Evolutionary conservation across 306 rosid species (phyloP).

Genomic region (Quercus suber): DNA sequence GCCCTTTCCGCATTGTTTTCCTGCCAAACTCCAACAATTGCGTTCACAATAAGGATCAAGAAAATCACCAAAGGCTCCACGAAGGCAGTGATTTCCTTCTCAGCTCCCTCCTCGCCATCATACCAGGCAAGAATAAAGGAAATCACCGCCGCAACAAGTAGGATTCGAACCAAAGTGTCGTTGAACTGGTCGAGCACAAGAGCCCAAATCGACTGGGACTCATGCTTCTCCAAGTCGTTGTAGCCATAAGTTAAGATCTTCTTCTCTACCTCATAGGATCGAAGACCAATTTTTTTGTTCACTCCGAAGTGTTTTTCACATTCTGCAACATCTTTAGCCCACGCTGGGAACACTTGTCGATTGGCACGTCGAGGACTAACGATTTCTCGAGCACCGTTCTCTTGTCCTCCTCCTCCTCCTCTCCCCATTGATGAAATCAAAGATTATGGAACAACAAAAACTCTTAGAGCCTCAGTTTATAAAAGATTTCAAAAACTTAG

Average conservation of each 20-base stretch:
- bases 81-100: slow-evolving; percentile 52
- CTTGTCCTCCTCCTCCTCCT: slow-evolving; percentile 57
- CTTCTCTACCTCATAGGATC: slow-evolving; percentile 43
- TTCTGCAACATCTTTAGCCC: slow-evolving; percentile 65
- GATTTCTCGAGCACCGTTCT: slow-evolving; percentile 38
- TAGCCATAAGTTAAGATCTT: slow-evolving; percentile 53
- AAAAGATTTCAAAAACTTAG: no score
- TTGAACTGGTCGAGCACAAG: slow-evolving; percentile 77
- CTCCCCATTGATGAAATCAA: slow-evolving; percentile 41
- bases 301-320: slow-evolving; percentile 68
- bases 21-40: slow-evolving; percentile 88
- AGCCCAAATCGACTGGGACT: slow-evolving; percentile 65
- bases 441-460: no score
- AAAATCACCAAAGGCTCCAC: slow-evolving; percentile 61
- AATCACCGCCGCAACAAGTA: slow-evolving; percentile 78
- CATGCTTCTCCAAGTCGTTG: slow-evolving; percentile 87
- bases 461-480: no score
- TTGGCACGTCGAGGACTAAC: slow-evolving; percentile 24
- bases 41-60: slow-evolving; percentile 52
- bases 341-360: slow-evolving; percentile 46
- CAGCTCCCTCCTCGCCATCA: slow-evolving; percentile 65
- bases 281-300: slow-evolving; percentile 40
- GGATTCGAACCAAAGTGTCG: slow-evolving; percentile 81
- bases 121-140: slow-evolving; percentile 86
- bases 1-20: slow-evolving; percentile 97